Base-by-base conservation (phyloP, 305 asterid species). In the Salvia sclarea region DNA sequence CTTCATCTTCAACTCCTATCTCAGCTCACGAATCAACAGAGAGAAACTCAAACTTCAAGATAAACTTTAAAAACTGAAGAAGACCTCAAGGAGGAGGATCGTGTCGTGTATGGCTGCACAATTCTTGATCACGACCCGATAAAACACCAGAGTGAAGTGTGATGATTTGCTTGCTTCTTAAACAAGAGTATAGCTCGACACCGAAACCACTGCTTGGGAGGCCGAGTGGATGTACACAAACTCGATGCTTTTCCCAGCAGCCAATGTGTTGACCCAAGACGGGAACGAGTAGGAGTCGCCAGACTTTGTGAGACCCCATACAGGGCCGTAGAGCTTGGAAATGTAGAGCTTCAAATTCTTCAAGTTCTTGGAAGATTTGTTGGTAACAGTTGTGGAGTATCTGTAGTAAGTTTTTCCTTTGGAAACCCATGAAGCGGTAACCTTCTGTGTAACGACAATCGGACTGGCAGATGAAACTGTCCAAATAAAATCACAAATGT, bases 221-320 rank as follows among this genome's bases (percentile, higher is more conserved):
- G 92, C 82, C 13, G 98, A 70, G 78, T 95, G 99, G 76, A 95
- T 91, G 61, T 95, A 95, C 48, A 95, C 96, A 64, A 95, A 95
- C 81, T 91, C 94, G 0, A 89, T 79, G 86, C 95, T 91, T 75
- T 89, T 89, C 25, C 99, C 98, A 60, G 97, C 88, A 22, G 83
- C 71, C 77, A 95, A 68, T 24, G 84, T 74, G 80, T 82, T 88
- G 54, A 82, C 69, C 99, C 99, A 95, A 68, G 97, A 17, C 28
- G 99, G 99, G 72, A 91, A 86, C 10, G 64, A 67, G 85, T 83
- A 95, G 6, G 94, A 88, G 71, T 83, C 71, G 9, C 96, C 96
- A 3, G 82, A 75, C 73, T 85, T 89, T 31, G 87, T 82, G 3
- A 95, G 95, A 61, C 99, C 99, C 99, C 99, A 91, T 8, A 91